Conservation (phyloP, 1,139 yeast genomes). For the Suzukiozyma palmioleophila region DNA sequence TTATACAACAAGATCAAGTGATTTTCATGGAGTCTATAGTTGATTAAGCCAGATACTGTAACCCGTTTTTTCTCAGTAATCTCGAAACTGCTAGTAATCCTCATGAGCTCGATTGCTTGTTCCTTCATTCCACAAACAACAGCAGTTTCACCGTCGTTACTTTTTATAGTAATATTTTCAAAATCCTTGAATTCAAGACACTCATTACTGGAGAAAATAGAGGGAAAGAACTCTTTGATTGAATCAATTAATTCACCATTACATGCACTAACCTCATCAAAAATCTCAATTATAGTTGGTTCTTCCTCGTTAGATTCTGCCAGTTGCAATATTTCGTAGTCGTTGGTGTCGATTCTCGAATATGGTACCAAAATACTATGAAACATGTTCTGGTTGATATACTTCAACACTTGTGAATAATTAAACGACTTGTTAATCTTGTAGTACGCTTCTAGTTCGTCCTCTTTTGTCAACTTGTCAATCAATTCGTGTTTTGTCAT, state of each 20-base stretch:
- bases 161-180: constrained; percentile 1
- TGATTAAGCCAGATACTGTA: not conserved
- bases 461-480: constrained; percentile 34
- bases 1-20: not conserved
- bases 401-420: constrained; percentile 25
- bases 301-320: not conserved
- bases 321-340: constrained; percentile 14
- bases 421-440: constrained; percentile 16
- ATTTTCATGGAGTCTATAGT: not conserved
- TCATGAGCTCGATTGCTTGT: not conserved
- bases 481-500: constrained; percentile 43
- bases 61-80: not conserved
- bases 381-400: constrained; percentile 25
- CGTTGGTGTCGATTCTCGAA: constrained; percentile 17
- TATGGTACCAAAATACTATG: constrained; percentile 21
- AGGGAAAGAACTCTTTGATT: constrained; percentile 2
- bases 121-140: constrained; percentile 1
- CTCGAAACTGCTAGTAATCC: not conserved
- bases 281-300: not conserved
- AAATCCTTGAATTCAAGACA: not conserved
- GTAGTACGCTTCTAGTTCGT: constrained; percentile 24
- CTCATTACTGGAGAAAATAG: not conserved
- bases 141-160: not conserved
- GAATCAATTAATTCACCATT: not conserved
- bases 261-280: not conserved